A percentile compares a stretch with the other conserved stretches of the same genome.
These are phyloP conservation scores for Mikania micrantha DNA, from an alignment of 129 eudicot genomes.

Conservation along the genomic window DNA sequence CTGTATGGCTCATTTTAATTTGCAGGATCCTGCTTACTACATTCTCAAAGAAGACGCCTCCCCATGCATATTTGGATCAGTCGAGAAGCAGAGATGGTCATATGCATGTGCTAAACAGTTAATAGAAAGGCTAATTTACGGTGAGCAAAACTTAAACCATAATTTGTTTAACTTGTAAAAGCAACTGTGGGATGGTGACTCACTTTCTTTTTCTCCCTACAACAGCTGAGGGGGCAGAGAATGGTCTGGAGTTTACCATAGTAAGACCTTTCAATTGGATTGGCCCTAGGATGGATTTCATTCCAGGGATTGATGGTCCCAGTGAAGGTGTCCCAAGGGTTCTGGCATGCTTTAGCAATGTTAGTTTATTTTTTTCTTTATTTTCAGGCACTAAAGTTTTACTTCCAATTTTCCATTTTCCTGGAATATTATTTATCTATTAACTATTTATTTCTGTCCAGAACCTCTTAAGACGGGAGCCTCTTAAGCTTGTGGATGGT, in stretches of 20 bases:
- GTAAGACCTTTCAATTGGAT: constrained; percentile 99
- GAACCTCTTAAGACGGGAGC: constrained; percentile 88
- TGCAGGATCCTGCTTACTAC: constrained; percentile 87
- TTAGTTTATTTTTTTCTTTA: constrained; percentile 21
- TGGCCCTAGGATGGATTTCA: constrained; percentile 99
- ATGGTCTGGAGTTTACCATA: constrained; percentile 85
- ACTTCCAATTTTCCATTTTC: background rate
- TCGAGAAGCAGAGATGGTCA: constrained; percentile 99
- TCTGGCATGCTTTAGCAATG: constrained; percentile 95
- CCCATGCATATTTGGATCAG: constrained; percentile 92
- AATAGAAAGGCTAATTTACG: constrained; percentile 91
- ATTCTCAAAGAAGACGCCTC: constrained; percentile 73
- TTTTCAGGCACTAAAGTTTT: background rate
- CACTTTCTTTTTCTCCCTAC: background rate
- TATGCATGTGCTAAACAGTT: constrained; percentile 97
- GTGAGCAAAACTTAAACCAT: constrained; percentile 31
- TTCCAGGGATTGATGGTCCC: constrained; percentile 98
- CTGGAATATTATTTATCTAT: background rate
- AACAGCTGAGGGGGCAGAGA: constrained; percentile 96
- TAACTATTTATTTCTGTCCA: constrained; percentile 17
- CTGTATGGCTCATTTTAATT: background rate
- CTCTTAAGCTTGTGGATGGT: constrained; percentile 97
- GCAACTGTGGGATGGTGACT: background rate
- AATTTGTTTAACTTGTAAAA: background rate
- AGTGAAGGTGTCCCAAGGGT: constrained; percentile 98